Evolutionary conservation across 179 eudicot species (phyloP).

Genomic region (Gypsophila paniculata): DNA sequence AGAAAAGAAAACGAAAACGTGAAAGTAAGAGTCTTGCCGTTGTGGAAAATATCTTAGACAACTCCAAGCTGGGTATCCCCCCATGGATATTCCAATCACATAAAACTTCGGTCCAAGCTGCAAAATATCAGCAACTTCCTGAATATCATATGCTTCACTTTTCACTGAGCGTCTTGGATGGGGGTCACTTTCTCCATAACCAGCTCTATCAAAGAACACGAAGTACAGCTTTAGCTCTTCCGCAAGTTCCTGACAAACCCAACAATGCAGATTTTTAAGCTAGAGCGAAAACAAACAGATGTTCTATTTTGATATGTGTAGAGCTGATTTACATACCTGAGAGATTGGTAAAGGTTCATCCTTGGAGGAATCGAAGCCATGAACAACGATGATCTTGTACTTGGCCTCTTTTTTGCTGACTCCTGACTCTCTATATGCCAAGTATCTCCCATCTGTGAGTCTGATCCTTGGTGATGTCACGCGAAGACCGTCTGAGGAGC

Average conservation of each 20-base stretch:
- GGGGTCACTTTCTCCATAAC: slow-evolving; percentile 91
- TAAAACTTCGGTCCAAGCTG: slow-evolving; percentile 68
- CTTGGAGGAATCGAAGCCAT: slow-evolving; percentile 81
- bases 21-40: slow-evolving; percentile 36
- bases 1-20: not conserved
- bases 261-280: not conserved
- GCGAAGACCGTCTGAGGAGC: slow-evolving; percentile 33
- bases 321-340: slow-evolving; percentile 37
- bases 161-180: slow-evolving; percentile 54
- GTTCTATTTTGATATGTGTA: slow-evolving; percentile 8
- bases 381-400: slow-evolving; percentile 60
- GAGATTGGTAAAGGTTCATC: slow-evolving; percentile 55
- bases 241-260: slow-evolving; percentile 49
- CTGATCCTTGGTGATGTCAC: slow-evolving; percentile 47
- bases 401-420: slow-evolving; percentile 62
- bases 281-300: not conserved
- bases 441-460: slow-evolving; percentile 64
- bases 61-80: slow-evolving; percentile 68
- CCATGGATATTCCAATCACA: slow-evolving; percentile 67
- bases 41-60: slow-evolving; percentile 64
- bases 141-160: slow-evolving; percentile 67
- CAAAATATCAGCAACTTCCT: slow-evolving; percentile 73
- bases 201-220: slow-evolving; percentile 65
- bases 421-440: slow-evolving; percentile 77
- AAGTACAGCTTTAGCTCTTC: slow-evolving; percentile 57